Base-by-base conservation (phyloP, 2,329 filamentous ascomycete species). In the Calonectria multiphialidica region DNA sequence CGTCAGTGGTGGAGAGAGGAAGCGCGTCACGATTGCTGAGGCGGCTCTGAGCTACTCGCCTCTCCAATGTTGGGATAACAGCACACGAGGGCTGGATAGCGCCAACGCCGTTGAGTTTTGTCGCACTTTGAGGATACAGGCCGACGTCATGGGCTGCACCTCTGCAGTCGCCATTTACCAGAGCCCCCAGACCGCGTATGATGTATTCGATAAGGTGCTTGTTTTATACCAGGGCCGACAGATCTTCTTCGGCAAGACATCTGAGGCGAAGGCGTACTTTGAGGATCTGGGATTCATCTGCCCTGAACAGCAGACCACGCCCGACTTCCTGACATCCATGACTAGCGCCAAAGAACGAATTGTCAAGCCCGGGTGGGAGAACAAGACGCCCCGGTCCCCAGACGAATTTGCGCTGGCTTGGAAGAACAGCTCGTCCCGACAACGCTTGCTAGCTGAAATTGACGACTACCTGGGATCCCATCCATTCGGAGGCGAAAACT, bases 51-150 rank as follows among this genome's bases (percentile, higher is more conserved):
- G 77, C 18, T 75, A 76, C 74, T 82, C 73, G 84, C 88, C 42
- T 86, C 86, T 89, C 1, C 92, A 94, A 81, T 93, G 91, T 72
- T 95, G 93, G 93, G 93, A 91, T 72, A 93, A 93, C 66, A 90
- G 88, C 10, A 93, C 91, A 0, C 84, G 86, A 72, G 92, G 92
- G 15, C 83, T 93, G 2, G 92, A 93, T 78, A 88, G 89, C 9
- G 89, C 87, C 42, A 93, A 90, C 2, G 91, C 91, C 1, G 80
- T 93, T 21, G 90, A 93, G 76, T 93, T 92, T 71, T 90, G 91
- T 18, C 87, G 89, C 73, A 90, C 89, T 68, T 81, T 93, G 50
- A 84, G 90, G 42, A 86, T 88, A 16, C 84, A 91, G 18, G 91
- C 91, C 0, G 89, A 92, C 72, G 88, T 92, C 79, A 87, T 88